Evolutionary conservation across 257 asterid genomes (phyloP), one percentile per base, ranked within the genome.

Genomic region (Gentiana macrophylla): DNA sequence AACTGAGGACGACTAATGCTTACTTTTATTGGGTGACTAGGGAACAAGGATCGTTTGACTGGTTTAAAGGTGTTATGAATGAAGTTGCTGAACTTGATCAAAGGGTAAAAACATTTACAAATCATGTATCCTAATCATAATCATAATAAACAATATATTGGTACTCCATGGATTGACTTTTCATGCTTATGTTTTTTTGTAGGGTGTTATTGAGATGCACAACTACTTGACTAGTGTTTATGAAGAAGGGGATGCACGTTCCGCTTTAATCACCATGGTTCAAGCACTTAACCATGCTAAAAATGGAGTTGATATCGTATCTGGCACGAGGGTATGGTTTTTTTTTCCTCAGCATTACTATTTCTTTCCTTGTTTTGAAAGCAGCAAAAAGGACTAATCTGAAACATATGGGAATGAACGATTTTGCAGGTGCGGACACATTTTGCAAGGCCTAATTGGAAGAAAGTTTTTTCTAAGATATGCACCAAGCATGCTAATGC

Each of bases 161-260:
- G 7, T 56, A 35, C 37, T 51, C 35, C n/a, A 35, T 11, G 37
- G 12, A 67, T 5, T 49, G 45, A 50, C 53, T 24, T 59, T 41
- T 58, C 7, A n/a, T n/a, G 57, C 35, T 53, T 49, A 10, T 56
- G n/a, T n/a, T n/a, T 15, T 34, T 38, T 12, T 70, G 50, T 52
- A 90, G 96, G 96, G 96, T 44, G 89, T 90, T 11, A 84, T 84
- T 43, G 96, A 90, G 82, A 90, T 90, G 98, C 98, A 90, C 75
- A 90, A 90, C 60, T 90, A 90, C 68, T 75, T 86, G 57, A 90
- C 98, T 1, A 90, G 98, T 57, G 98, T 90, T 37, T 90, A 90
- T 35, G 98, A 90, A 72, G 96, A 90, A 76, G 96, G 98, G 4
- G 96, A 90, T 74, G 98, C 95, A 37, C 96, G 95, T 62, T 90